Evolutionary conservation across 1,139 yeast genomes (phyloP), one percentile per base, ranked within the genome.

Genomic region (Pichia sp.): DNA sequence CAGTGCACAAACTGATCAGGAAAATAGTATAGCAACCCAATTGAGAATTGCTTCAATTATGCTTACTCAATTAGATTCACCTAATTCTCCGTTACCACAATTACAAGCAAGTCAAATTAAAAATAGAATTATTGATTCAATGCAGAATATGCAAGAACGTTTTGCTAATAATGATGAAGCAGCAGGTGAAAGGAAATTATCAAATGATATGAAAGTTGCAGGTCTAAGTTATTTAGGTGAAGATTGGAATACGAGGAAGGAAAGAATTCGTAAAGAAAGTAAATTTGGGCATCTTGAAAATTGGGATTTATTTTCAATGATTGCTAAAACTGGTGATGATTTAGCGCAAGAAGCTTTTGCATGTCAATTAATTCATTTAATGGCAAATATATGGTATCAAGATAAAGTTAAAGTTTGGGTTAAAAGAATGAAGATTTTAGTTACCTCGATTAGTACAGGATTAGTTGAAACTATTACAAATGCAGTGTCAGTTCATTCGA

Each of bases 271-370:
- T 45, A 74, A 72, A 42, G 69, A 82, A 5, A 84, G 95, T 43
- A 75, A 77, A 6, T 88, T 69, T 57, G 98, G 98, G 0, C 94
- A 88, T 56, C 61, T 83, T 23, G 83, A 80, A 26, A 84, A 86
- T 58, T 91, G 98, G 98, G 97, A 91, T 46, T 61, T 91, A 31
- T 86, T 91, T 52, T 88, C 96, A 0, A 96, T 89, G 4, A 91
- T 91, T 57, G 96, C 91, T 8, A 91, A 91, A 56, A 89, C 95
- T 38, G 98, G 98, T 24, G 91, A 84, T 54, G 98, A 91, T 60
- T 62, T 91, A 40, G 84, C 96, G 18, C 98, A 91, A 59, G 98
- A 91, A 58, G 96, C 98, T 0, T 88, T 91, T 68, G 98, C 98
- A 0, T 88, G 96, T 51, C 98, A 91, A 58, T 61, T 91, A 30